Evolutionary conservation across 805 yeast species (phyloP), one percentile per base, ranked within the genome.

Genomic region (Huiozyma naganishii): DNA sequence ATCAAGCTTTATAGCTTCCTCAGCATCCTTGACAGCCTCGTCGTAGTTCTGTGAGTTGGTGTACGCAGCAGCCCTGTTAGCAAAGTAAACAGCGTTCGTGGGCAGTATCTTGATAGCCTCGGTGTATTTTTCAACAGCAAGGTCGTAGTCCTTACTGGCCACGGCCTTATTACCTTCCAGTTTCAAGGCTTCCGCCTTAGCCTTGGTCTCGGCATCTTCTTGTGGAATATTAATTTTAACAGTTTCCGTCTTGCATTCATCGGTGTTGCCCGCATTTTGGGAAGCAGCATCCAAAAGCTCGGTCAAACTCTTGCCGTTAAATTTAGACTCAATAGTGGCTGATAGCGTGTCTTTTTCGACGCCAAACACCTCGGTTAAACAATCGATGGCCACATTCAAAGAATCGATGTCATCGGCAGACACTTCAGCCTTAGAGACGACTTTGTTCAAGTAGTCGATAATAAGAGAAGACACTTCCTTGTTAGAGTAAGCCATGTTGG

Each of bases 31-130:
- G 36, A 83, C 75, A 3, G 98, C 97, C 49, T 74, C 68, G 11
- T 77, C 82, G 59, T 84, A 89, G 48, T 87, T 70, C 49, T 77
- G 74, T 29, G 75, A 57, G 6, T 95, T 85, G 8, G 95, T 83
- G 65, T 84, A 79, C 3, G 97, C 97, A 37, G 98, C 98, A 10
- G 98, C 97, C 59, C 98, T 79, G 68, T 92, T 92, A 32, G 97
- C 88, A 48, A 75, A 77, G 65, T 81, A 92, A 17, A 92, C 85
- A 12, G 89, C 88, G 61, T 87, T 88, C 12, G 72, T 63, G 44
- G 88, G 78, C 51, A 79, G 71, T 48, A 80, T 65, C 27, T 66
- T 76, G 52, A 92, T 76, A 8, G 97, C 97, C 43, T 76, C 78
- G 6, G 95, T 74, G 66, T 92, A 92, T 52, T 80, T 77, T 27